These are phyloP conservation scores for Arthrobotrys sinensis DNA, from an alignment of 2,329 filamentous ascomycete genomes.

Conservation along the genomic window DNA sequence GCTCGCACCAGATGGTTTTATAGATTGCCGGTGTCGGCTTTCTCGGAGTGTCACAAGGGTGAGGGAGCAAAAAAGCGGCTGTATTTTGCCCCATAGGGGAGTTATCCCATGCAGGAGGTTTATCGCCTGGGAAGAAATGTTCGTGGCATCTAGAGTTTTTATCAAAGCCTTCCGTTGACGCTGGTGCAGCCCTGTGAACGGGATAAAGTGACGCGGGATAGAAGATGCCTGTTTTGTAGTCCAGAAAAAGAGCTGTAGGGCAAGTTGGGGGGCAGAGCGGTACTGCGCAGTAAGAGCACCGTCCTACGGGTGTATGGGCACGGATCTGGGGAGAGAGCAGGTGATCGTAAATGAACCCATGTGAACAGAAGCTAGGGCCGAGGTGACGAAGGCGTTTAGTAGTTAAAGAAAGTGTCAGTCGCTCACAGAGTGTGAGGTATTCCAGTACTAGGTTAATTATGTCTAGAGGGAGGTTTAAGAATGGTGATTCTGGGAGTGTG, in stretches of 20 bases:
- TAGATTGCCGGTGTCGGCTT: background rate
- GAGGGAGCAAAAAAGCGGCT: no score
- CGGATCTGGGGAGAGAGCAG: background rate
- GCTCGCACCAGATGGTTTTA: constrained; percentile 36
- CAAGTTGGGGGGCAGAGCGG: constrained; percentile 27
- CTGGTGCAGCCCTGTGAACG: background rate
- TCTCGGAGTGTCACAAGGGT: no score
- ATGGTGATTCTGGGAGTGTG: background rate
- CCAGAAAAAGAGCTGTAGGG: constrained; percentile 35
- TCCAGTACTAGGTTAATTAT: constrained; percentile 10
- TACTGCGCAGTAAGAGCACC: constrained; percentile 10
- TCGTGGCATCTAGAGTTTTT: background rate
- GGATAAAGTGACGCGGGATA: constrained; percentile 33
- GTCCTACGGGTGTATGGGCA: background rate
- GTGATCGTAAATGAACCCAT: background rate
- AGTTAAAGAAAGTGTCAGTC: constrained; percentile 6
- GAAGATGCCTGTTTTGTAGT: constrained; percentile 35
- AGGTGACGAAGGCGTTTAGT: background rate
- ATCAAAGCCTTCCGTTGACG: background rate
- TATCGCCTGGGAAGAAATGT: background rate
- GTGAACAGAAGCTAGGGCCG: no score
- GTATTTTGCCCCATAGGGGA: no score
- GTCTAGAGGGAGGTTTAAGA: constrained; percentile 20
- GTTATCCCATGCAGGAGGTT: no score
- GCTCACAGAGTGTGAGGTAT: constrained; percentile 12